Evolutionary conservation across 139 green algal genomes (phyloP), one percentile per base, ranked within the genome.

Genomic region (Micromonas commoda): DNA sequence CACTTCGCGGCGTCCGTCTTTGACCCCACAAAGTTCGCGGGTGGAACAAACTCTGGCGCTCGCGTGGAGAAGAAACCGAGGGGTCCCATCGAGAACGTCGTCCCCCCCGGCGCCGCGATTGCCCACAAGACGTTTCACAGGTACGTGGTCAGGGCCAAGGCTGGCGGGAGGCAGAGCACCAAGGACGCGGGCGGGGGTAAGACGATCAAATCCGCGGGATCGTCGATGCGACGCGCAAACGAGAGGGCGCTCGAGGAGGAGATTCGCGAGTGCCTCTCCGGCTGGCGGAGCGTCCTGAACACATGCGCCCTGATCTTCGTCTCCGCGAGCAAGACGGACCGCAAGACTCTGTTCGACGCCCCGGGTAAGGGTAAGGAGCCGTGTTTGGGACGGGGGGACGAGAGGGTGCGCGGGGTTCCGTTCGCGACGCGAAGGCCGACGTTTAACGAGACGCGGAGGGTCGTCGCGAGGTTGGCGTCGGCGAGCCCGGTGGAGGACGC

Each of bases 81-180:
- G 63, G 16, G 63, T 19, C 13, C 26, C 9, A 20, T 69, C 63
- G 9, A 29, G 63, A 9, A 16, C 45, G 45, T 16, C 4, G 66
- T 57, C 16, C 66, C 66, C 16, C 45, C 45, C 9, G 9, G 9
- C 16, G 9, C 45, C 9, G 28, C 31, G 37, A 23, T 91, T 21
- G 85, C 75, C 0, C 92, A 96, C 83, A 94, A 93, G 80, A 93
- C 88, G 26, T 89, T 91, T 45, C 92, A 96, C 79, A 79, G 88
- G 26, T 97, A 97, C 71, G 92, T 97, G 0, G 91, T 97, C 9
- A 29, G 93, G 54, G 91, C 91, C 34, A 95, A 94, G 81, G 88
- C 89, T 34, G 93, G 93, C 32, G 92, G 93, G 63, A 88, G 90
- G 82, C 93, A 97, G 86, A 91, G 90, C 21, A 83, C 53, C 64